Base-by-base conservation (phyloP, 2,329 filamentous ascomycete species). In the Aspergillus vadensis region DNA sequence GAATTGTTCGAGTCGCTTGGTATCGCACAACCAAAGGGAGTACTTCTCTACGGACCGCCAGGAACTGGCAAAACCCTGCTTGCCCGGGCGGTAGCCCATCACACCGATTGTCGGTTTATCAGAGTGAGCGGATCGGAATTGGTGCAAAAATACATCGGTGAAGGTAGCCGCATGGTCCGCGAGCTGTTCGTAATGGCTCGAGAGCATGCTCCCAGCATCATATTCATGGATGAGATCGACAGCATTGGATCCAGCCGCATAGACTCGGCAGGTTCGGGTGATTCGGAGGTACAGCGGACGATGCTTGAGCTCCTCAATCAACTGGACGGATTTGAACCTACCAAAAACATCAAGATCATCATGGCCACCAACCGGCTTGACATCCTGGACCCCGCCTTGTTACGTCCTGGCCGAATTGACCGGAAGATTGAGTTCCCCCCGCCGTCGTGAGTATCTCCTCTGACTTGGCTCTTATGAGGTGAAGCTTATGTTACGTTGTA, bases 151-250 rank as follows among this genome's bases (percentile, higher is more conserved):
- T 99, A 99, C 80, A 99, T 99, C 72, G 95, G 95, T 74, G 95
- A 99, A 77, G 95, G 95, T 74, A 95, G 91, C 70, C 89, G 95
- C 70, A 99, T 99, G 95, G 95, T 99, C 65, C 91, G 95, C 74
- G 95, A 99, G 80, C 85, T 99, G 55, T 99, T 99, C 84, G 91
- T 99, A 76, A 99, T 99, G 95, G 95, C 95, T 27, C 87, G 95
- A 79, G 95, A 99, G 77, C 95, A 99, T 72, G 95, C 95, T 1
- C 95, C 95, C 21, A 96, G 91, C 68, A 99, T 99, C 80, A 99
- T 99, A 79, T 99, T 99, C 84, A 99, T 99, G 95, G 95, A 99
- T 78, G 95, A 99, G 80, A 98, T 99, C 78, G 95, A 99, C 83
- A 96, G 91, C 69, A 99, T 99, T 79, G 95, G 95, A 65, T 97